phyloP scores from a whole-genome alignment of 176 grass and related monocot species.

The Coix lacrymajobi region DNA sequence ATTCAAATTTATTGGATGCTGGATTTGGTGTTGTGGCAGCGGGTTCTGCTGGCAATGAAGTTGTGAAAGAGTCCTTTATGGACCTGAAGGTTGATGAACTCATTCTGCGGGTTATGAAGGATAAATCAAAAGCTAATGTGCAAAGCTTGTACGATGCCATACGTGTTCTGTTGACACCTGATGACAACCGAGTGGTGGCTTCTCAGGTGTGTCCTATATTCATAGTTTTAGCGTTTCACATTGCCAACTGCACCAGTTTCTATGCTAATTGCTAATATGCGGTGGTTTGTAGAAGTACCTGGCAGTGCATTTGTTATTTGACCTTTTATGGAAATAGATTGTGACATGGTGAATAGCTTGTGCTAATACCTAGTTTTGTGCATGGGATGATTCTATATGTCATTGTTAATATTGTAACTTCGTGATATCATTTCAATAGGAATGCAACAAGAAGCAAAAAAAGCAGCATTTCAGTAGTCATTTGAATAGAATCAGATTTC shows the following conservation, averaged over 20 bases:
- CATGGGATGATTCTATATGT: background rate
- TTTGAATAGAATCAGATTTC: slow-evolving; percentile 11
- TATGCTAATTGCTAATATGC: background rate
- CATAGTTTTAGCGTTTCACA: background rate
- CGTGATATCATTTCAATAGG: background rate
- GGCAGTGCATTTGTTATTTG: background rate
- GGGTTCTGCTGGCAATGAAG: slow-evolving; percentile 77
- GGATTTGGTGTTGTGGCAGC: slow-evolving; percentile 63
- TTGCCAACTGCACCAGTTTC: background rate
- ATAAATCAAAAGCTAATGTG: slow-evolving; percentile 41
- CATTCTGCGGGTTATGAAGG: slow-evolving; percentile 64
- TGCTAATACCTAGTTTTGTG: background rate
- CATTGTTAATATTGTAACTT: background rate
- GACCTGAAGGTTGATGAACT: slow-evolving; percentile 67
- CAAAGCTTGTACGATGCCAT: slow-evolving; percentile 74
- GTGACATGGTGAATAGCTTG: background rate
- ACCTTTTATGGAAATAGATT: background rate
- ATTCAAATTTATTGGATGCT: slow-evolving; percentile 55
- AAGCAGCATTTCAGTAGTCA: background rate
- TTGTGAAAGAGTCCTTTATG: slow-evolving; percentile 92
- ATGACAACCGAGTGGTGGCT: slow-evolving; percentile 81
- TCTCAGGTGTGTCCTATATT: slow-evolving; percentile 63
- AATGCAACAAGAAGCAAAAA: background rate
- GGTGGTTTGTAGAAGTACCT: background rate
- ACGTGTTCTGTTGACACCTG: slow-evolving; percentile 69